Evolutionary conservation across 306 rosid species (phyloP).

Genomic region (Inga oerstediana): DNA sequence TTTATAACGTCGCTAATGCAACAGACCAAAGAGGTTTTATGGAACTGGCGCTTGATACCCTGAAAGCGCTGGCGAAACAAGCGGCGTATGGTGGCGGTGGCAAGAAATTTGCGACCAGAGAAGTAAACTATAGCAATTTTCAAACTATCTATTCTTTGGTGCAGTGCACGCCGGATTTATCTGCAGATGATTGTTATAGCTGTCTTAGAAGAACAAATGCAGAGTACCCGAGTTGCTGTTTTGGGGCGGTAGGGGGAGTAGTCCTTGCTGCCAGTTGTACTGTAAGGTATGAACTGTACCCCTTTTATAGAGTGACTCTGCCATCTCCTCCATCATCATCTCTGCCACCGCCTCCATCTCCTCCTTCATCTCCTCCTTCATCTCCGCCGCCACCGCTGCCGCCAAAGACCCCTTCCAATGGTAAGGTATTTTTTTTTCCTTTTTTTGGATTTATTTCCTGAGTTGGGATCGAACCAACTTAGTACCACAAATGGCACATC

Average conservation of each 20-base stretch:
- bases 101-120: slow-evolving; percentile 11
- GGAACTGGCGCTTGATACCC: not conserved
- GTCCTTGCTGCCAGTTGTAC: not conserved
- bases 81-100: not conserved
- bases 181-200: not conserved
- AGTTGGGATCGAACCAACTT: too few relatives aligned
- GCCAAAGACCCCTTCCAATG: not conserved
- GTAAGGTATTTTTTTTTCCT: too few relatives aligned
- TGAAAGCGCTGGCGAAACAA: not conserved
- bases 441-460: too few relatives aligned
- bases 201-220: not conserved
- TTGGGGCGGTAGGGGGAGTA: not conserved
- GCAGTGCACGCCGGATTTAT: slow-evolving; percentile 24
- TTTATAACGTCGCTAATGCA: not conserved
- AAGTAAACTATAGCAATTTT: not conserved
- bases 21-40: not conserved
- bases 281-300: not conserved
- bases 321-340: not conserved
- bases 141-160: not conserved
- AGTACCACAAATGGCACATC: too few relatives aligned
- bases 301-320: not conserved
- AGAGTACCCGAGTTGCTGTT: not conserved
- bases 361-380: not conserved
- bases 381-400: not conserved
- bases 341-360: not conserved